Percentiles rank a stretch among this genome's conserved stretches.
Evolutionary conservation across 192 early-diverging fungal genomes (phyloP).

Genomic region (Linnemannia zychae): DNA sequence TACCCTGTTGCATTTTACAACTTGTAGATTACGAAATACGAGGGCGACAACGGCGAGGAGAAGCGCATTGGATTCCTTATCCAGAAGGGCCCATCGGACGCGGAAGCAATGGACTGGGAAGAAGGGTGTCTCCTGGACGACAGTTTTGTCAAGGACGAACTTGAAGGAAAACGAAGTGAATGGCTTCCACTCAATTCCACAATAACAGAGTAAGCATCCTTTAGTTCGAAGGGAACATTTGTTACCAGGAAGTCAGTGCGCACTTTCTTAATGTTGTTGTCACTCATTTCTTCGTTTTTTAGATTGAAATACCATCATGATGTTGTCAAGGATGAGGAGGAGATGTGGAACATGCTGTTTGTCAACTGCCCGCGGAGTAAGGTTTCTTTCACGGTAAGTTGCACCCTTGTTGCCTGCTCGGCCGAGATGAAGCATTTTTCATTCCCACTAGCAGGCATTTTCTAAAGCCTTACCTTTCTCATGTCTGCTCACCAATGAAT

Average conservation of each 20-base stretch:
- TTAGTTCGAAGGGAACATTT: neutral
- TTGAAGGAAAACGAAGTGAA: constrained; percentile 47
- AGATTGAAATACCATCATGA: constrained; percentile 48
- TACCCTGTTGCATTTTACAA: neutral
- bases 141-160: constrained; percentile 51
- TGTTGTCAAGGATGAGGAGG: constrained; percentile 51
- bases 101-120: constrained; percentile 45
- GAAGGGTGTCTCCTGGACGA: constrained; percentile 61
- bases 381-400: constrained; percentile 57
- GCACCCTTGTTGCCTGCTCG: neutral
- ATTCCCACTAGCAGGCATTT: neutral
- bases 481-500: neutral
- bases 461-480: neutral
- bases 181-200: constrained; percentile 26
- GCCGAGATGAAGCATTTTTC: neutral
- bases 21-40: constrained; percentile 32
- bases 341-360: constrained; percentile 61
- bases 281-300: neutral
- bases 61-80: constrained; percentile 39
- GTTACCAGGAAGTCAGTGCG: neutral
- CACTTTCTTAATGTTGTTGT: neutral
- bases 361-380: constrained; percentile 61
- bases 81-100: constrained; percentile 22
- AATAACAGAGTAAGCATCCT: constrained; percentile 17
- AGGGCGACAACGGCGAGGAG: constrained; percentile 23